These are phyloP conservation scores for Rutidosis leptorrhynchoides DNA, from an alignment of 129 eudicot species.

Conservation along the genomic window DNA sequence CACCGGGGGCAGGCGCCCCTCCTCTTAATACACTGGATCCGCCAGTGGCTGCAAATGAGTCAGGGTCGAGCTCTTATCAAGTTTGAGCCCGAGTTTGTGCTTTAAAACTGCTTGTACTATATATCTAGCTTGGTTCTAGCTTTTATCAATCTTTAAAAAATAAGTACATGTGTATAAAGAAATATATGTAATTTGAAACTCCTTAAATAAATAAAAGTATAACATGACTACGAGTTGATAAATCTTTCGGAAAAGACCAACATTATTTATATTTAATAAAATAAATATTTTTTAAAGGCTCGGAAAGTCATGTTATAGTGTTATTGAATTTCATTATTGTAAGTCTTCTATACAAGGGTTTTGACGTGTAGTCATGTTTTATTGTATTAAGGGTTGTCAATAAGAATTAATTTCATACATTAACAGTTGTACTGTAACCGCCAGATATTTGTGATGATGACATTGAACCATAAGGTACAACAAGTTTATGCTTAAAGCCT, in stretches of 20 bases:
- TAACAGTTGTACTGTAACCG: not conserved
- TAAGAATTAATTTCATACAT: not conserved
- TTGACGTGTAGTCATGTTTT: not conserved
- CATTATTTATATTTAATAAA: not conserved
- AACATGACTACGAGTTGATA: not conserved
- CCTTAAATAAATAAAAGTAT: not conserved
- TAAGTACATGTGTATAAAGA: not conserved
- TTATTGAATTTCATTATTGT: not conserved
- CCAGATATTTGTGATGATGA: not conserved
- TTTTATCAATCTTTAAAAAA: not conserved
- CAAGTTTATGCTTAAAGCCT: not conserved
- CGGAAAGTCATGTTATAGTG: not conserved
- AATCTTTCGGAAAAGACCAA: not conserved
- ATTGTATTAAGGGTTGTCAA: not conserved
- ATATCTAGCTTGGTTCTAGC: not conserved
- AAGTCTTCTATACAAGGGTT: not conserved
- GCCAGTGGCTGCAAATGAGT: too few relatives aligned
- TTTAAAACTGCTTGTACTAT: not conserved
- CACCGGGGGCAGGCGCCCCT: too few relatives aligned
- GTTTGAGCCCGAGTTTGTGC: not conserved
- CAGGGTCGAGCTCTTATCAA: not conserved
- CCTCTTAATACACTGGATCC: too few relatives aligned
- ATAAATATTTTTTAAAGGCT: not conserved
- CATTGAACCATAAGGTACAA: not conserved
- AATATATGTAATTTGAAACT: not conserved